phyloP scores from a whole-genome alignment of 2,329 filamentous ascomycete species.

The Fusarium miscanthi region DNA sequence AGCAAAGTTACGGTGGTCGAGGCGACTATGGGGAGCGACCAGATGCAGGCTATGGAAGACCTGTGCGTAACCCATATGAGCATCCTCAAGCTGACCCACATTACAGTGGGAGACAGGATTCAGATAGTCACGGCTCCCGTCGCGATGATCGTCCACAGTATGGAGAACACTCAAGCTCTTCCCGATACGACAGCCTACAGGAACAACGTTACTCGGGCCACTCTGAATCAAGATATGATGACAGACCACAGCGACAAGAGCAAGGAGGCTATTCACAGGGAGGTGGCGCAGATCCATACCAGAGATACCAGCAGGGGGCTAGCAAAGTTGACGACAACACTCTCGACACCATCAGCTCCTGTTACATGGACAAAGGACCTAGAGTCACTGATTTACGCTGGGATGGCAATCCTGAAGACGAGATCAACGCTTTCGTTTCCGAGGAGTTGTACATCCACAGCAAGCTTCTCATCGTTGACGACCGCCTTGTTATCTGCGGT shows the following conservation, averaged over 20 bases:
- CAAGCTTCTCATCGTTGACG: conserved; percentile 84
- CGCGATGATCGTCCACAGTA: conserved; percentile 18
- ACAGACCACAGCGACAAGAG: background rate
- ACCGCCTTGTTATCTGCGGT: conserved; percentile 83
- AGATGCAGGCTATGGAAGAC: background rate
- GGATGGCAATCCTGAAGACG: conserved; percentile 64
- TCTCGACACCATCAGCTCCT: conserved; percentile 81
- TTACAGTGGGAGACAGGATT: conserved; percentile 6
- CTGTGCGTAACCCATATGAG: conserved; percentile 5
- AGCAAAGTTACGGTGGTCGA: conserved; percentile 12
- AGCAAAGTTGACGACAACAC: conserved; percentile 64
- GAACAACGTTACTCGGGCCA: background rate
- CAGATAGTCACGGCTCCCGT: conserved; percentile 8
- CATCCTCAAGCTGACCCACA: conserved; percentile 22
- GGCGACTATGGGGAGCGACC: conserved; percentile 3
- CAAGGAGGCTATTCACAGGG: conserved; percentile 13
- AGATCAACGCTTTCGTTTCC: conserved; percentile 70
- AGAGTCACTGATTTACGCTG: conserved; percentile 71
- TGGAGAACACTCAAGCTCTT: conserved; percentile 1
- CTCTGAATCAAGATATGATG: conserved; percentile 13
- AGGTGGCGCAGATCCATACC: conserved; percentile 61
- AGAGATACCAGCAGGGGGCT: conserved; percentile 79
- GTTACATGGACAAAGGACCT: conserved; percentile 84
- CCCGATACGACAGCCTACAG: background rate
- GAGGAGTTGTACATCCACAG: conserved; percentile 73